phyloP scores from a whole-genome alignment of 2,329 filamentous ascomycete genomes.

The Paecilomyces dactylethromorphus region DNA sequence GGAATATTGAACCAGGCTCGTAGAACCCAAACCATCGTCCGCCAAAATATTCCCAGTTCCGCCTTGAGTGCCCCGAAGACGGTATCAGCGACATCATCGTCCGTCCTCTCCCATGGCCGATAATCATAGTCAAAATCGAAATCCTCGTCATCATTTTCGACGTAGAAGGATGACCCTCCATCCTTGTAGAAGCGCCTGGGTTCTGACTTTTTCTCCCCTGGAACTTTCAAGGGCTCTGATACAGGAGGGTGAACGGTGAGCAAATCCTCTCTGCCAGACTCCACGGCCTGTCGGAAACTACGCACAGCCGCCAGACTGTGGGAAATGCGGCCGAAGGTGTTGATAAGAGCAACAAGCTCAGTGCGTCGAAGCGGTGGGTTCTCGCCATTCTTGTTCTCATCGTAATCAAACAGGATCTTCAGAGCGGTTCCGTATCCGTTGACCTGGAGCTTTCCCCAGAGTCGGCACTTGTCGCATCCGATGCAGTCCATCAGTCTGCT shows the following conservation, averaged over 20 bases:
- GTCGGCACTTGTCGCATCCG: conserved; percentile 94
- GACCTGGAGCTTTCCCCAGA: conserved; percentile 97
- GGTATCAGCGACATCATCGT: conserved; percentile 32
- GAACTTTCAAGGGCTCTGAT: conserved; percentile 19
- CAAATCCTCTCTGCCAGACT: conserved; percentile 26
- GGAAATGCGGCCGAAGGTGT: conserved; percentile 83
- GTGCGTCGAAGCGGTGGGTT: conserved; percentile 74
- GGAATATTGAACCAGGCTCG: conserved; percentile 66
- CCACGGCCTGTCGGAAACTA: conserved; percentile 55
- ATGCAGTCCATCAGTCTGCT: conserved; percentile 98
- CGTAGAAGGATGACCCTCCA: conserved; percentile 27
- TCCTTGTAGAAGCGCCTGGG: conserved; percentile 21
- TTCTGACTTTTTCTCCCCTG: conserved; percentile 5
- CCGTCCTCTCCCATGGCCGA: conserved; percentile 24
- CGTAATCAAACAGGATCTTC: conserved; percentile 93
- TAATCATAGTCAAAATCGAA: conserved; percentile 35
- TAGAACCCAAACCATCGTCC: conserved; percentile 60
- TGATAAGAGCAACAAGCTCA: conserved; percentile 89
- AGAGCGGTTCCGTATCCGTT: conserved; percentile 90
- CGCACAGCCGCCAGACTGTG: conserved; percentile 70
- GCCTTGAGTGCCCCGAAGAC: conserved; percentile 53
- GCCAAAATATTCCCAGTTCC: conserved; percentile 59
- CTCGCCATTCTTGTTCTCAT: conserved; percentile 56
- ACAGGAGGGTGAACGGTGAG: conserved; percentile 20
- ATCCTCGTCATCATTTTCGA: conserved; percentile 36